Evolutionary conservation across 257 asterid genomes (phyloP).

Genomic region (Salvia splendens): DNA sequence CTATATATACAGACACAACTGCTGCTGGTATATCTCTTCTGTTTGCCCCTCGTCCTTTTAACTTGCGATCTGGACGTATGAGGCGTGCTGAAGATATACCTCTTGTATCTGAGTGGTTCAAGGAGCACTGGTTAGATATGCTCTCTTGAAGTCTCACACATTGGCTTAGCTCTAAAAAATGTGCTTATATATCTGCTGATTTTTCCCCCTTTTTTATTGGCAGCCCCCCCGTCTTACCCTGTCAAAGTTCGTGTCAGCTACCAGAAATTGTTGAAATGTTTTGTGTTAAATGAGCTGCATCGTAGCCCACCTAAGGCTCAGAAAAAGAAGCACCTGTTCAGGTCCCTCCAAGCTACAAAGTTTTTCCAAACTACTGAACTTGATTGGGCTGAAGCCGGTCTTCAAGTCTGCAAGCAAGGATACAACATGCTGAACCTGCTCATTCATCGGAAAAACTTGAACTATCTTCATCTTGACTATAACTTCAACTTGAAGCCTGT

Average conservation of each 20-base stretch:
- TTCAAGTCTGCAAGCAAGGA: constrained; percentile 99
- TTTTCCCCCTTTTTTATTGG: constrained; percentile 23
- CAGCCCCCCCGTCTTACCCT: constrained; percentile 98
- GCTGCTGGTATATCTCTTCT: constrained; percentile 94
- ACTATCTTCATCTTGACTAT: constrained; percentile 93
- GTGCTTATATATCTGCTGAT: constrained; percentile 6
- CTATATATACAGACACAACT: constrained; percentile 89
- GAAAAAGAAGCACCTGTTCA: constrained; percentile 89
- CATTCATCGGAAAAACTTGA: constrained; percentile 92
- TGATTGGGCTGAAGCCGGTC: constrained; percentile 99
- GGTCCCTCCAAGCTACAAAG: constrained; percentile 94
- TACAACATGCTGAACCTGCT: constrained; percentile 93
- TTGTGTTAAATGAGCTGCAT: constrained; percentile 95
- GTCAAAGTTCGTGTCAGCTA: constrained; percentile 99
- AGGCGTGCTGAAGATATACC: constrained; percentile 99
- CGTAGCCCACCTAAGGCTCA: constrained; percentile 99
- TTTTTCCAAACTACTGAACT: constrained; percentile 97
- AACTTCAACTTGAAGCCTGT: constrained; percentile 97
- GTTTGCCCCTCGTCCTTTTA: constrained; percentile 98
- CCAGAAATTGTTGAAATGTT: constrained; percentile 92
- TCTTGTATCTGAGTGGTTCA: constrained; percentile 97
- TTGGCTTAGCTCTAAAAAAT: background rate
- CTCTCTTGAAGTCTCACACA: constrained; percentile 16
- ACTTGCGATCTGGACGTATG: constrained; percentile 98
- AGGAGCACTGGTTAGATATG: constrained; percentile 92